Evolutionary conservation across 2,329 filamentous ascomycete species (phyloP).

Genomic region (Coleophoma eucalyptorum): DNA sequence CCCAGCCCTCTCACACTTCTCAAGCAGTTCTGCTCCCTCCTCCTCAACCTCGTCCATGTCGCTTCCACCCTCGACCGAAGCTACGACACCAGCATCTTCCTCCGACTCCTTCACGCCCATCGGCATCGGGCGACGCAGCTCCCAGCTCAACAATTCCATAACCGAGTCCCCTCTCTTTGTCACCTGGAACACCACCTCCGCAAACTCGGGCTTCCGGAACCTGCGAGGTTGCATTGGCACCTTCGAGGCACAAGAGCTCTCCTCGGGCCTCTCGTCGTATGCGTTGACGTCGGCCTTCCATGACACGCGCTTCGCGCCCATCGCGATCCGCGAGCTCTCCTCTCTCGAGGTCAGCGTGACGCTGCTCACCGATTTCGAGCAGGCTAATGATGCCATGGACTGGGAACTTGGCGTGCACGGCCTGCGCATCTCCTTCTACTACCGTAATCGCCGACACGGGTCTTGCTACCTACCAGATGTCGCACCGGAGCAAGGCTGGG

Average conservation of each 20-base stretch:
- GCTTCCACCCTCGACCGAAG: slow-evolving; percentile 25
- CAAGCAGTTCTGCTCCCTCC: slow-evolving; percentile 13
- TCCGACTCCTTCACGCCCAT: slow-evolving; percentile 26
- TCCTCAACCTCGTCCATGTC: slow-evolving; percentile 12
- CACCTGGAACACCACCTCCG: slow-evolving; percentile 72
- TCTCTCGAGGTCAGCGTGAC: slow-evolving; percentile 67
- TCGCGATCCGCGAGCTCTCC: slow-evolving; percentile 50
- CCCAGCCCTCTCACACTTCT: slow-evolving; percentile 13
- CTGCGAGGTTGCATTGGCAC: slow-evolving; percentile 96
- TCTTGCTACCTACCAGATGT: slow-evolving; percentile 93
- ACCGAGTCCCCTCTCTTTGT: slow-evolving; percentile 78
- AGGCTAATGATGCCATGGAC: slow-evolving; percentile 68
- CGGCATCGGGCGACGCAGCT: slow-evolving; percentile 14
- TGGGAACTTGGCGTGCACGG: slow-evolving; percentile 88
- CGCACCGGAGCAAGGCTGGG: slow-evolving; percentile 89
- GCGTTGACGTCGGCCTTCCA: slow-evolving; percentile 73
- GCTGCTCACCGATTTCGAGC: slow-evolving; percentile 81
- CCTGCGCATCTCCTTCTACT: slow-evolving; percentile 78
- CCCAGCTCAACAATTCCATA: slow-evolving; percentile 20
- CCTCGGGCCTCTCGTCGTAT: slow-evolving; percentile 72
- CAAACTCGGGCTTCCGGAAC: slow-evolving; percentile 35
- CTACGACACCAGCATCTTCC: slow-evolving; percentile 41
- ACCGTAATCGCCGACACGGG: slow-evolving; percentile 69
- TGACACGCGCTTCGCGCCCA: slow-evolving; percentile 58
- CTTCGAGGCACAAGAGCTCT: slow-evolving; percentile 74